Base-by-base conservation (phyloP, 1,284 basidiomycete genomes). In the Stereum hirsutum region DNA sequence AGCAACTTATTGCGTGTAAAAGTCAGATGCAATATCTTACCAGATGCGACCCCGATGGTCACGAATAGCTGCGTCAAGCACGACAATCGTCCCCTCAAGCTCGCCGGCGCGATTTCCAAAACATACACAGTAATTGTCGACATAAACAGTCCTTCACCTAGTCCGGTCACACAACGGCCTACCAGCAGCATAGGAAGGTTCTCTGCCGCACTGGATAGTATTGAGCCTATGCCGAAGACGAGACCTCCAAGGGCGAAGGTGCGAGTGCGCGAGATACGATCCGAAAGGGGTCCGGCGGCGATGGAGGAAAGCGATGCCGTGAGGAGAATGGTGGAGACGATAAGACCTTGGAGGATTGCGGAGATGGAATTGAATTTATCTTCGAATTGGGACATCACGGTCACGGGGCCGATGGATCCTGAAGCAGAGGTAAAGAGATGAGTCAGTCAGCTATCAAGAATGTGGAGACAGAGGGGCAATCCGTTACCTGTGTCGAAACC, bases 141-240 rank as follows among this genome's bases (percentile, higher is more conserved):
- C 38, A 72, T 58, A 50, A 72, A 72, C n/a, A 74, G 53, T 2
- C 72, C 72, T 49, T 74, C 65, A 11, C 69, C 72, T 1, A 68
- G 49, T 0, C 72, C 74, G 1, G 71, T 64, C 23, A 75, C 53
- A 21, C 68, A 64, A 21, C 74, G 59, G 3, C 70, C 74, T 17
- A 68, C 57, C 27, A 75, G 62, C 25, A 75, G 54, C 46, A 63
- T 54, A 31, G 61, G 52, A 27, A 66, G 57, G 20, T 45, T 53
- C 27, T 52, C 53, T 41, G 58, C 57, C 37, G 58, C 60, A 43
- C 61, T 57, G 5, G 58, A 59, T 27, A 66, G 55, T 6, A 58
- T 58, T 26, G 62, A 63, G 1, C 71, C 70, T 11, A 61, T 24
- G 10, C 63, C 57, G 42, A 69, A 67, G 25, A 72, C 58, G 15